Conservation (phyloP, 352 stramenopile genomes). For the Elongisporangium senticosum region DNA sequence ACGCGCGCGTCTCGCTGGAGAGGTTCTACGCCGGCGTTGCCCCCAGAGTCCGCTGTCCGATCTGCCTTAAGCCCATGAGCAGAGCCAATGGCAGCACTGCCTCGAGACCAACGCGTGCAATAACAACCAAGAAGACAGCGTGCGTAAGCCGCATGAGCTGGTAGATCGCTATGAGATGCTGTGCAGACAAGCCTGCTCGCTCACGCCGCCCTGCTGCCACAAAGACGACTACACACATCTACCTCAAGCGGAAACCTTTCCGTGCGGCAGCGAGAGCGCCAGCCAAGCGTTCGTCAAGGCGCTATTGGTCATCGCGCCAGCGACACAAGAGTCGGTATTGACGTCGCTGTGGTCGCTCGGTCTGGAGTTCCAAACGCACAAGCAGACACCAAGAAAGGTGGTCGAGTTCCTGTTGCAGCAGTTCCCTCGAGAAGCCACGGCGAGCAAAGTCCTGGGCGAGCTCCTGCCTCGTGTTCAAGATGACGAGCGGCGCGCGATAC, state of each 20-base stretch:
- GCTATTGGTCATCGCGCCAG: neutral
- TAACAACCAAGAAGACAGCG: neutral
- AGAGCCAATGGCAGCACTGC: slow-evolving; percentile 9
- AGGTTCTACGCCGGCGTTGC: slow-evolving; percentile 25
- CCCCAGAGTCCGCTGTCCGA: slow-evolving; percentile 22
- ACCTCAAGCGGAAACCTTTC: neutral
- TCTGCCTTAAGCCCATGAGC: slow-evolving; percentile 15
- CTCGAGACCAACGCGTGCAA: neutral
- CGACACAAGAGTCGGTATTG: neutral
- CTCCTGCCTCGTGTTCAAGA: slow-evolving; percentile 22
- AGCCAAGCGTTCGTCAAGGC: neutral
- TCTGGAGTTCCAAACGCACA: slow-evolving; percentile 3
- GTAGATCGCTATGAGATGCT: slow-evolving; percentile 10
- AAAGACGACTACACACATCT: slow-evolving; percentile 32
- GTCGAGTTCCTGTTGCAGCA: slow-evolving; percentile 11
- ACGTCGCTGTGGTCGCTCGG: neutral
- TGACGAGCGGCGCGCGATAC: slow-evolving; percentile 27
- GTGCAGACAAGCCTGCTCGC: slow-evolving; percentile 15
- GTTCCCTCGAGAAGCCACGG: slow-evolving; percentile 11
- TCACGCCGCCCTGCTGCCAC: slow-evolving; percentile 27
- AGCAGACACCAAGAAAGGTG: slow-evolving; percentile 11
- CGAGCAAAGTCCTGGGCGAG: slow-evolving; percentile 8
- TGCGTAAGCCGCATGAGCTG: neutral
- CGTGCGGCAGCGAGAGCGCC: neutral
- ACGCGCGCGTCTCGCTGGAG: slow-evolving; percentile 20